Conservation (phyloP, 192 early-diverging fungal species). For the Backusella macrospora region DNA sequence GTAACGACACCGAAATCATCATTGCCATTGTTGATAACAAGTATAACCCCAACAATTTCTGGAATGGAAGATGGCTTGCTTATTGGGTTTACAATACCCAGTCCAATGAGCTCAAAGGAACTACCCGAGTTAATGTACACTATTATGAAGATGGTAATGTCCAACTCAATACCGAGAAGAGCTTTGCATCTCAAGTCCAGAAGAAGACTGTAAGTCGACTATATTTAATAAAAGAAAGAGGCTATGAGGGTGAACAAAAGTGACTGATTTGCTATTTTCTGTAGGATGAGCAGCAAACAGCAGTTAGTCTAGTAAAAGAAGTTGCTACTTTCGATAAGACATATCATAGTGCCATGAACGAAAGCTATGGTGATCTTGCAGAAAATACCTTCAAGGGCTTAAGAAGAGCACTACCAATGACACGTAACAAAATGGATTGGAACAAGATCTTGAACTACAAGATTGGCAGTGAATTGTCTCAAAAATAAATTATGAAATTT, state of each 20-base stretch:
- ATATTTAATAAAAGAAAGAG: too few species aligned
- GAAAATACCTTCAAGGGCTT: slow-evolving; percentile 91
- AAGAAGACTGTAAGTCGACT: slow-evolving; percentile 12
- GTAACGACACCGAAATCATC: slow-evolving; percentile 49
- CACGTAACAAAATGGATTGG: slow-evolving; percentile 93
- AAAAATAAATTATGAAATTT: slow-evolving; percentile 29
- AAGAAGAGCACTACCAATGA: slow-evolving; percentile 88
- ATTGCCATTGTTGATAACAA: slow-evolving; percentile 85
- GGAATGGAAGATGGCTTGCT: slow-evolving; percentile 96
- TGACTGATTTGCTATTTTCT: background rate
- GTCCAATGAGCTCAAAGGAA: slow-evolving; percentile 66
- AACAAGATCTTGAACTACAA: slow-evolving; percentile 76
- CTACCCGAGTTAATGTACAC: slow-evolving; percentile 82
- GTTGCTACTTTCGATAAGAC: slow-evolving; percentile 77
- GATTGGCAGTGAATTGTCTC: slow-evolving; percentile 45
- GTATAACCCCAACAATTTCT: slow-evolving; percentile 92
- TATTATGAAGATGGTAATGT: slow-evolving; percentile 99
- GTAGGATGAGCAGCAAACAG: slow-evolving; percentile 39
- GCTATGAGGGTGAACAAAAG: background rate
- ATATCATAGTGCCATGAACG: slow-evolving; percentile 85
- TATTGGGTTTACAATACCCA: slow-evolving; percentile 72
- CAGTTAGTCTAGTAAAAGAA: slow-evolving; percentile 59
- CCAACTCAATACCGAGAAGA: slow-evolving; percentile 84
- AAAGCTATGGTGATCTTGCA: slow-evolving; percentile 76
- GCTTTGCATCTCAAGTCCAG: slow-evolving; percentile 49